These are phyloP conservation scores for Colletotrichum australisinense DNA, from an alignment of 2,329 filamentous ascomycete genomes.

Conservation along the genomic window DNA sequence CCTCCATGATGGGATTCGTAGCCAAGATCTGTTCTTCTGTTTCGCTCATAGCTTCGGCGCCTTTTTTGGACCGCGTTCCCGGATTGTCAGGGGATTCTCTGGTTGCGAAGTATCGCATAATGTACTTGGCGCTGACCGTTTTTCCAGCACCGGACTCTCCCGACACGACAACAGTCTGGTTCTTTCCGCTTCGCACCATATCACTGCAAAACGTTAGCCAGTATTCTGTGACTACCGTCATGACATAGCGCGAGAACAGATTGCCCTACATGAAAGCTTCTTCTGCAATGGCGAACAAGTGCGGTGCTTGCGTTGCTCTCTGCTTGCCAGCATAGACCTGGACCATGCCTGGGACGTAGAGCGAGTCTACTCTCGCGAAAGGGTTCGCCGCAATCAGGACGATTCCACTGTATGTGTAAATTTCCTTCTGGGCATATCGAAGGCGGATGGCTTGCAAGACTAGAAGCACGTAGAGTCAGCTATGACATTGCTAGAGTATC, in stretches of 20 bases:
- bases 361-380: slow-evolving; percentile 95
- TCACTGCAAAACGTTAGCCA: slow-evolving; percentile 72
- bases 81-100: slow-evolving; percentile 93
- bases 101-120: slow-evolving; percentile 99
- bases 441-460: slow-evolving; percentile 97
- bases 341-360: slow-evolving; percentile 99
- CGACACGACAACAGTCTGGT: slow-evolving; percentile 99
- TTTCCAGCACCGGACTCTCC: slow-evolving; percentile 99
- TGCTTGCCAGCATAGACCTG: slow-evolving; percentile 98
- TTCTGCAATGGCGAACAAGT: slow-evolving; percentile 98
- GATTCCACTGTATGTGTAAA: slow-evolving; percentile 99
- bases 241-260: not conserved
- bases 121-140: slow-evolving; percentile 99
- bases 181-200: slow-evolving; percentile 95
- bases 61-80: slow-evolving; percentile 79
- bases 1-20: slow-evolving; percentile 99
- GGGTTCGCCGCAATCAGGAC: slow-evolving; percentile 98
- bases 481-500: not conserved
- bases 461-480: slow-evolving; percentile 49
- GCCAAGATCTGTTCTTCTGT: slow-evolving; percentile 98
- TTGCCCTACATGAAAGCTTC: slow-evolving; percentile 90
- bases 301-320: slow-evolving; percentile 94
- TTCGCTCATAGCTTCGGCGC: slow-evolving; percentile 88
- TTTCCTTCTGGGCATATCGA: slow-evolving; percentile 97
- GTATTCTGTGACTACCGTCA: not conserved